Evolutionary conservation across 1,139 yeast genomes (phyloP).

Genomic region (Wickerhamiella pararugosa): DNA sequence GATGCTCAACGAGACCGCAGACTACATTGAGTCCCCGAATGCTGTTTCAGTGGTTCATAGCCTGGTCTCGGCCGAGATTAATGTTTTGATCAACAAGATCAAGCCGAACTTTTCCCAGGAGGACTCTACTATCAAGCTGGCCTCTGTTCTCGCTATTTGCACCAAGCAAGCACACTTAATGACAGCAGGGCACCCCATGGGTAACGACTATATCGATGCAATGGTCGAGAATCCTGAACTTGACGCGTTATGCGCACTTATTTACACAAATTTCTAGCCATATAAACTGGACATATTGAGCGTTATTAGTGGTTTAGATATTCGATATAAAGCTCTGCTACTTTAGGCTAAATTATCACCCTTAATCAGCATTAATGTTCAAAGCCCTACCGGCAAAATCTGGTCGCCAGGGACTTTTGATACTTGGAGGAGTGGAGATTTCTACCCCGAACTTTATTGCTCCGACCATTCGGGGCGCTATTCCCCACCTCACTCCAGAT

Average conservation of each 20-base stretch:
- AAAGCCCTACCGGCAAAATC: conserved; percentile 1
- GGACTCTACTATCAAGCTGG: conserved; percentile 37
- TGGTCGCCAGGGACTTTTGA: conserved; percentile 8
- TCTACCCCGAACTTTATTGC: conserved; percentile 23
- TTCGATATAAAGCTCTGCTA: too few species aligned
- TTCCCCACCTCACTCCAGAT: conserved; percentile 31
- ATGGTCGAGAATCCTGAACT: conserved; percentile 44
- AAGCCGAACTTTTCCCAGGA: conserved; percentile 13
- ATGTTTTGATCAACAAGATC: conserved; percentile 21
- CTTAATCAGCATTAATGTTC: conserved; percentile 4
- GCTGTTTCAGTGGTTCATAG: conserved; percentile 27
- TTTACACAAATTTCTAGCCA: conserved; percentile 55
- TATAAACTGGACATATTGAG: too few species aligned
- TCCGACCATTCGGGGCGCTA: conserved; percentile 28
- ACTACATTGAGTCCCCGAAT: conserved; percentile 32
- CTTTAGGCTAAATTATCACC: not conserved
- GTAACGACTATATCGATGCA: conserved; percentile 33
- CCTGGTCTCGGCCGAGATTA: conserved; percentile 26
- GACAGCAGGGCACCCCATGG: conserved; percentile 33
- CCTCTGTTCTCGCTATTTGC: conserved; percentile 50
- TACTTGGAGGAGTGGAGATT: conserved; percentile 10
- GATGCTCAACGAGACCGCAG: conserved; percentile 38
- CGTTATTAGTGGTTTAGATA: too few species aligned
- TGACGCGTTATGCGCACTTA: conserved; percentile 80
- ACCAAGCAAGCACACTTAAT: conserved; percentile 51